Evolutionary conservation across 129 eudicot genomes (phyloP).

Genomic region (Saposhnikovia divaricata): DNA sequence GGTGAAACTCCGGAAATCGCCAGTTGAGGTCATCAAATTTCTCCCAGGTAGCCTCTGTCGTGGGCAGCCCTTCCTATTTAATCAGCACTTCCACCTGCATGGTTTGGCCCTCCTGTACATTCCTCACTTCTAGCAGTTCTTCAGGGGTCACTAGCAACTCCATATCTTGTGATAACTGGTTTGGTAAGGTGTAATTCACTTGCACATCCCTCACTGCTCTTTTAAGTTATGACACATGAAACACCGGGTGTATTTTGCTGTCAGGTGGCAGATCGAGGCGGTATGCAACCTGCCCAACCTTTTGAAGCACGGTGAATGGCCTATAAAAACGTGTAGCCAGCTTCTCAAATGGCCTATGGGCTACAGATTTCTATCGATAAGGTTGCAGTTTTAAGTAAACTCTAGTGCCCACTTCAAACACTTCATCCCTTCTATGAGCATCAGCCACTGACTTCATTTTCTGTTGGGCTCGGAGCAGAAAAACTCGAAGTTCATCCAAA

Average conservation of each 20-base stretch:
- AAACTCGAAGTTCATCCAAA: no score
- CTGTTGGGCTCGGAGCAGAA: no score
- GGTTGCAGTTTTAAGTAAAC: neutral
- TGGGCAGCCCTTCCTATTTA: no score
- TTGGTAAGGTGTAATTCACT: no score
- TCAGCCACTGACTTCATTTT: neutral
- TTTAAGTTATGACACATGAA: neutral
- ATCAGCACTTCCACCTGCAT: neutral
- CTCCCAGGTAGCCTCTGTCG: no score
- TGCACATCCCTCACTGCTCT: accelerated
- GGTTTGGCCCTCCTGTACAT: no score
- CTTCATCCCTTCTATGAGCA: neutral
- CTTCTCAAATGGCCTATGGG: neutral
- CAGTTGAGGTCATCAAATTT: no score
- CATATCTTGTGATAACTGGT: no score
- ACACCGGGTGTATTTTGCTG: neutral
- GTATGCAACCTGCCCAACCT: neutral
- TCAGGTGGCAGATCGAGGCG: neutral
- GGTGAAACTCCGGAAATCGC: no score
- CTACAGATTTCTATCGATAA: neutral
- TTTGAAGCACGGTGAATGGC: accelerated
- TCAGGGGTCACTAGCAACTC: no score
- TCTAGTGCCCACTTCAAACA: neutral
- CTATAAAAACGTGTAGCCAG: neutral
- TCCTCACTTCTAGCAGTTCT: no score